These are phyloP conservation scores for Cryptomeria japonica DNA, from an alignment of 75 land plant species.

Conservation along the genomic window DNA sequence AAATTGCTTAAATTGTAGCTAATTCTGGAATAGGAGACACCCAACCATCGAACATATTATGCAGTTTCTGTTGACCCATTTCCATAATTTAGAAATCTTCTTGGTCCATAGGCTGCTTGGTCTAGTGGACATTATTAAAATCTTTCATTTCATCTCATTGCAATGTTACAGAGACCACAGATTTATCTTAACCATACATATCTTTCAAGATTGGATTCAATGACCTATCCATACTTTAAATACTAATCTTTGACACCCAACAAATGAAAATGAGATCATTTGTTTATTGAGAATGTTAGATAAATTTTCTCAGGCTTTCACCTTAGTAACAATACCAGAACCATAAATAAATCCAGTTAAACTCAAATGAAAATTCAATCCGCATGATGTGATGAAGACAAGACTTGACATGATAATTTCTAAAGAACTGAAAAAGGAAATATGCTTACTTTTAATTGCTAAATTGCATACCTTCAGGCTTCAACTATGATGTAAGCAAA, in stretches of 20 bases:
- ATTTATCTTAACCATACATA: background rate
- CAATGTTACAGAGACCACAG: background rate
- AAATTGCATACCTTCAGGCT: no score
- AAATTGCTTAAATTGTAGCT: background rate
- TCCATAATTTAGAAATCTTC: background rate
- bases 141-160: background rate
- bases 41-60: background rate
- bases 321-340: background rate
- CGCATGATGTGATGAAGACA: background rate
- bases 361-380: background rate
- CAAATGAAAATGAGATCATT: background rate
- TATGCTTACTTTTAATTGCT: background rate
- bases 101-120: no score
- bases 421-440: background rate
- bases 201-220: background rate
- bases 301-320: background rate
- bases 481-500: background rate
- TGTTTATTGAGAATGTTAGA: background rate
- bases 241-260: background rate
- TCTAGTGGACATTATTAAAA: no score
- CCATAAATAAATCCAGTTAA: background rate
- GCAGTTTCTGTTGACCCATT: background rate
- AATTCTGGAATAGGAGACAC: slow-evolving; percentile 2
- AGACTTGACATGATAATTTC: background rate
- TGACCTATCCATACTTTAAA: background rate